Percentiles rank a stretch among this genome's conserved stretches.
Evolutionary conservation across 1,284 basidiomycete genomes (phyloP).

Genomic region (Naganishia sp.): DNA sequence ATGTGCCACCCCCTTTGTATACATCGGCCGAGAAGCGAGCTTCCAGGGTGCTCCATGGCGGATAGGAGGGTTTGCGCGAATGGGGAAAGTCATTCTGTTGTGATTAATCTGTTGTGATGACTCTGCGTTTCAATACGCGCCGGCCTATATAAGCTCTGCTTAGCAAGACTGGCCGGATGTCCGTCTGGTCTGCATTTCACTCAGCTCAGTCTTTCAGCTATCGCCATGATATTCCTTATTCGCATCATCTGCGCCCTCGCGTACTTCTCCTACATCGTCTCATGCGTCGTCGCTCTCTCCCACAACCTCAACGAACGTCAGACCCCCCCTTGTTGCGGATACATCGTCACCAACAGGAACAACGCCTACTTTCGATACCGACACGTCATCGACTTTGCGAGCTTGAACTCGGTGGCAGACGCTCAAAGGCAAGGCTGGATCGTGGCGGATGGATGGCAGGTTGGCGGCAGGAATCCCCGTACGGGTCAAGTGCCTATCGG

Average conservation of each 20-base stretch:
- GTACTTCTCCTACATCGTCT: neutral
- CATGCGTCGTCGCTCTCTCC: neutral
- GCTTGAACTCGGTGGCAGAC: constrained; percentile 14
- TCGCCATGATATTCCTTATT: neutral
- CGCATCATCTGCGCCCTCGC: neutral
- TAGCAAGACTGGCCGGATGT: too few relatives aligned
- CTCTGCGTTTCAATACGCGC: too few relatives aligned
- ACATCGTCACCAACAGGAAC: constrained; percentile 17
- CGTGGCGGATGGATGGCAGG: constrained; percentile 20
- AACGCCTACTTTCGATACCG: constrained; percentile 19
- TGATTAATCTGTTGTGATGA: too few relatives aligned
- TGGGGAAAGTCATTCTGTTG: too few relatives aligned
- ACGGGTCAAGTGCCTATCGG: constrained; percentile 22
- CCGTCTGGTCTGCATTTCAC: too few relatives aligned
- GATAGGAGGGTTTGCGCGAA: too few relatives aligned
- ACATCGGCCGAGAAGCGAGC: too few relatives aligned
- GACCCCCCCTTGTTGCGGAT: constrained; percentile 10
- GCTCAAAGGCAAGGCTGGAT: neutral
- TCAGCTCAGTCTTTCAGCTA: too few relatives aligned
- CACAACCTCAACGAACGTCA: neutral
- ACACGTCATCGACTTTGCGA: constrained; percentile 5
- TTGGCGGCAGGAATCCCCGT: neutral
- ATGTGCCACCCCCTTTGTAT: too few relatives aligned
- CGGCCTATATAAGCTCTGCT: too few relatives aligned
- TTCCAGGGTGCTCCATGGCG: too few relatives aligned